A percentile compares a stretch with the other conserved stretches of the same genome.
These are phyloP conservation scores for Daucus carota DNA, from an alignment of 129 eudicot genomes.

Conservation along the genomic window DH1_v3.0 NC_030384.2:31982501-31983000, in stretches of 20 bases:
- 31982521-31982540: conserved; percentile 52
- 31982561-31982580: conserved; percentile 46
- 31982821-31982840: conserved; percentile 40
- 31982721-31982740: no score
- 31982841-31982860: conserved; percentile 48
- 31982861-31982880: conserved; percentile 54
- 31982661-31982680: neutral
- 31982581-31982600: conserved; percentile 20
- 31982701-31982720: neutral
- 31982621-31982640: neutral
- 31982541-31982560: conserved; percentile 67
- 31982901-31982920: neutral
- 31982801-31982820: neutral
- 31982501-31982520: conserved; percentile 56
- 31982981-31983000: neutral
- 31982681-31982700: neutral
- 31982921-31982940: neutral
- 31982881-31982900: conserved; percentile 55
- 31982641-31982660: neutral
- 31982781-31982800: no score
- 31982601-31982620: neutral
- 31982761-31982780: no score
- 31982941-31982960: neutral
- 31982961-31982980: neutral
- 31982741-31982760: no score